Evolutionary conservation across 805 yeast species (phyloP).

Genomic region (Zygotorulaspora florentina): DNA sequence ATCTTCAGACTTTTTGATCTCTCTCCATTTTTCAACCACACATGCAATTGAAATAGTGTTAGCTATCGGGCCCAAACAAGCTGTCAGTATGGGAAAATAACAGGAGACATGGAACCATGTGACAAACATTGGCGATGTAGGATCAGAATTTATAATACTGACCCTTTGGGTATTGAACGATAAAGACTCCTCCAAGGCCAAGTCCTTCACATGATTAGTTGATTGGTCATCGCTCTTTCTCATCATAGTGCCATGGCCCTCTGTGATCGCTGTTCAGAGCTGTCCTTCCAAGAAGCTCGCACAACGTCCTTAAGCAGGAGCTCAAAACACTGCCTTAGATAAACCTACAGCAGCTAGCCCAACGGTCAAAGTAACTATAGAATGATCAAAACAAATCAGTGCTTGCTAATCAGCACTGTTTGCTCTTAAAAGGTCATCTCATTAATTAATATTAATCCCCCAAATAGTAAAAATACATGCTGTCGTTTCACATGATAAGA

Average conservation of each 20-base stretch:
- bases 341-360: too few species aligned
- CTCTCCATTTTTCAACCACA: conserved; percentile 64
- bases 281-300: too few species aligned
- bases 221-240: background rate
- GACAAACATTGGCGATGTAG: conserved; percentile 21
- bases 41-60: conserved; percentile 71
- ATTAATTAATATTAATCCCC: too few species aligned
- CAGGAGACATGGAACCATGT: conserved; percentile 65
- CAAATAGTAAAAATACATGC: too few species aligned
- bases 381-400: too few species aligned
- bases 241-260: background rate
- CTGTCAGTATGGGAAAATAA: conserved; percentile 69
- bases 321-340: too few species aligned
- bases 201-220: background rate
- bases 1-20: conserved; percentile 15
- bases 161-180: conserved; percentile 26
- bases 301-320: too few species aligned
- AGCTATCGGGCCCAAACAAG: conserved; percentile 75
- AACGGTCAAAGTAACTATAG: too few species aligned
- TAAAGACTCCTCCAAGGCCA: conserved; percentile 17
- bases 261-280: background rate
- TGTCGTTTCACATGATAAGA: too few species aligned
- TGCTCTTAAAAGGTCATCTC: too few species aligned
- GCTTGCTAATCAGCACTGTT: too few species aligned
- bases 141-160: conserved; percentile 27